Evolutionary conservation across 176 grass and related monocot genomes (phyloP).

Genomic region (Raddia guianensis): DNA sequence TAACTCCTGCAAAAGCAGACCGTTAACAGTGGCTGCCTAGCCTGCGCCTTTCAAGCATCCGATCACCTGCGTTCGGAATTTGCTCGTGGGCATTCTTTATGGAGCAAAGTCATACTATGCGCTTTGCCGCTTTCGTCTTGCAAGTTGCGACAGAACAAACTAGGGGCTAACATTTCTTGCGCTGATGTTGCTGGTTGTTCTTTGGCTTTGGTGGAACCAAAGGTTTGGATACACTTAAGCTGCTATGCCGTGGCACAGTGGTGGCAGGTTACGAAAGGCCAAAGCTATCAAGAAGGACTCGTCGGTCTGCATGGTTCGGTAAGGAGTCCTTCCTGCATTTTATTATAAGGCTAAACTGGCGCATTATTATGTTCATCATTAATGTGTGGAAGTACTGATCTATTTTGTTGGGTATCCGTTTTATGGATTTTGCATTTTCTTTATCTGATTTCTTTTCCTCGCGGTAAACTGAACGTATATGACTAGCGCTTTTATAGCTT

Average conservation of each 20-base stretch:
- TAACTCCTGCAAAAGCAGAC: background rate
- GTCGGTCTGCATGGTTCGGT: background rate
- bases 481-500: no score
- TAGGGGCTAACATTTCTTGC: background rate
- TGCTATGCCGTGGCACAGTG: background rate
- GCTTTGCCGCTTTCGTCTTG: background rate
- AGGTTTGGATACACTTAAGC: slow-evolving; percentile 31
- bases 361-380: background rate
- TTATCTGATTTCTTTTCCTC: background rate
- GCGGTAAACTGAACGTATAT: no score
- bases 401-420: background rate
- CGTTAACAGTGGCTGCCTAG: background rate
- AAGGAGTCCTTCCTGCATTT: background rate
- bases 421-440: background rate
- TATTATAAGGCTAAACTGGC: background rate
- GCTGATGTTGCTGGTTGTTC: background rate
- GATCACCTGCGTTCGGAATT: background rate
- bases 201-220: background rate
- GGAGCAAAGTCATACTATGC: background rate
- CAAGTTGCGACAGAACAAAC: background rate
- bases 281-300: background rate
- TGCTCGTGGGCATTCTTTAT: background rate
- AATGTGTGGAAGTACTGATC: background rate
- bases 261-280: background rate
- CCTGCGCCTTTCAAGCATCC: slow-evolving; percentile 2